phyloP scores from a whole-genome alignment of 2,329 filamentous ascomycete genomes.

The Xylariales sp. region DNA sequence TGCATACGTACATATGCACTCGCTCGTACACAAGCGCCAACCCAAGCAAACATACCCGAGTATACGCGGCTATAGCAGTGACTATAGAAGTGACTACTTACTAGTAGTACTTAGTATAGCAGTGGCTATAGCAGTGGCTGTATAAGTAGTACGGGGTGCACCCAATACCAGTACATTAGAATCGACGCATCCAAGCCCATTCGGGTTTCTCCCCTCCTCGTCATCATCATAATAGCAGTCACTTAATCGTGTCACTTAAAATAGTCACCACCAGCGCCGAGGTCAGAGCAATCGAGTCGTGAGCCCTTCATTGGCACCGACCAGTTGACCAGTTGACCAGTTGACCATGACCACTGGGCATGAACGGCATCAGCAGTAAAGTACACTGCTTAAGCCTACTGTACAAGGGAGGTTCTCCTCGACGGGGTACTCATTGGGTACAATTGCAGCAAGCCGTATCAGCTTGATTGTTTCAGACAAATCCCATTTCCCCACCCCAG shows the following conservation, averaged over 20 bases:
- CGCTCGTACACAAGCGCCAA: slow-evolving; percentile 2
- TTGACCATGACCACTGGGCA: no score
- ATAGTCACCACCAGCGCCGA: slow-evolving; percentile 3
- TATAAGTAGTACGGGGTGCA: neutral
- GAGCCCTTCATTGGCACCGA: slow-evolving; percentile 21
- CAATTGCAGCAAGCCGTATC: slow-evolving; percentile 31
- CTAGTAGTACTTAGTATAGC: no score
- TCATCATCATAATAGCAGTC: no score
- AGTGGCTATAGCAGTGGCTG: no score
- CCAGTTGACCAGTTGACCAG: neutral
- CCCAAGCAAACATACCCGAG: neutral
- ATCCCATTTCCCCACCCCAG: slow-evolving; percentile 29
- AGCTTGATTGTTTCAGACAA: slow-evolving; percentile 34
- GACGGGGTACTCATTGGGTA: slow-evolving; percentile 31
- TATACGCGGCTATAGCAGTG: neutral
- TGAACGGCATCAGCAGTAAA: no score
- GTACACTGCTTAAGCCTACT: no score
- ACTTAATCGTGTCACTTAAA: neutral
- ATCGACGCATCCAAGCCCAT: neutral
- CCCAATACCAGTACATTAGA: neutral
- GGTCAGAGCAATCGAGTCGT: neutral
- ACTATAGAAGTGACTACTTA: no score
- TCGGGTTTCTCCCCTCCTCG: neutral
- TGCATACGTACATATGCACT: neutral
- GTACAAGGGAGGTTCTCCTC: slow-evolving; percentile 2